Evolutionary conservation across 768 basidiomycete species (phyloP).

Genomic region (Rhodotorula taiwanensis): DNA sequence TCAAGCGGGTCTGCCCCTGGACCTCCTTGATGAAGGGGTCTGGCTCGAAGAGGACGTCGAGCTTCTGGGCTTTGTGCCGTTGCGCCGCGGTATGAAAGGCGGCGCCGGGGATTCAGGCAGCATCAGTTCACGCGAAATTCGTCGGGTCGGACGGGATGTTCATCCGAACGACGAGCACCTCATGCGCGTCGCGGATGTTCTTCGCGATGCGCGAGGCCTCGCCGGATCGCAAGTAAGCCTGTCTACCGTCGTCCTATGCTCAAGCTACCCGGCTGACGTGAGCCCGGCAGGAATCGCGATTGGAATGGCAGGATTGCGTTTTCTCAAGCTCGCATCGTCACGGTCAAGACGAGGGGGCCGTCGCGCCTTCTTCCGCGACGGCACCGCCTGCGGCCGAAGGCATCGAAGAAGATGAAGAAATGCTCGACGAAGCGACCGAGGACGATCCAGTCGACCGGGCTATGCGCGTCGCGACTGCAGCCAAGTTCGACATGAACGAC

Average conservation of each 20-base stretch:
- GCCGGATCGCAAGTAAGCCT: constrained; percentile 55
- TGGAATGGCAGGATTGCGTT: no score
- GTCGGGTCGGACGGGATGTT: constrained; percentile 42
- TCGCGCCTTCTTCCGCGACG: neutral
- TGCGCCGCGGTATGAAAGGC: constrained; percentile 56
- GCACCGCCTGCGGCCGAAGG: constrained; percentile 34
- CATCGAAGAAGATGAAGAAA: constrained; percentile 51
- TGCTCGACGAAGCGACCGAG: constrained; percentile 54
- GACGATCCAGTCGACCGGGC: constrained; percentile 67
- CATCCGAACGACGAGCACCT: constrained; percentile 94
- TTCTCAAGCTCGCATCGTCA: no score
- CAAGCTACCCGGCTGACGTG: neutral
- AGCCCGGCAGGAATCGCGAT: no score
- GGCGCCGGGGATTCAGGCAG: constrained; percentile 38
- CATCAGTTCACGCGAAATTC: constrained; percentile 6
- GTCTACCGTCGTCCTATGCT: no score
- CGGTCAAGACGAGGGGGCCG: neutral
- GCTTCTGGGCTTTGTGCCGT: constrained; percentile 75
- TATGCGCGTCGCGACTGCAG: constrained; percentile 54
- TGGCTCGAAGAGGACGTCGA: constrained; percentile 87
- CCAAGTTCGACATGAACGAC: constrained; percentile 51
- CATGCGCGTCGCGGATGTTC: constrained; percentile 82
- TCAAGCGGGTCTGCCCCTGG: constrained; percentile 51
- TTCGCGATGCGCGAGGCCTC: constrained; percentile 62
- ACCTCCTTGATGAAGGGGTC: constrained; percentile 37